A percentile compares a stretch with the other conserved stretches of the same genome.
Conservation (phyloP, 768 basidiomycete genomes). For the Scleroderma bovista region DNA sequence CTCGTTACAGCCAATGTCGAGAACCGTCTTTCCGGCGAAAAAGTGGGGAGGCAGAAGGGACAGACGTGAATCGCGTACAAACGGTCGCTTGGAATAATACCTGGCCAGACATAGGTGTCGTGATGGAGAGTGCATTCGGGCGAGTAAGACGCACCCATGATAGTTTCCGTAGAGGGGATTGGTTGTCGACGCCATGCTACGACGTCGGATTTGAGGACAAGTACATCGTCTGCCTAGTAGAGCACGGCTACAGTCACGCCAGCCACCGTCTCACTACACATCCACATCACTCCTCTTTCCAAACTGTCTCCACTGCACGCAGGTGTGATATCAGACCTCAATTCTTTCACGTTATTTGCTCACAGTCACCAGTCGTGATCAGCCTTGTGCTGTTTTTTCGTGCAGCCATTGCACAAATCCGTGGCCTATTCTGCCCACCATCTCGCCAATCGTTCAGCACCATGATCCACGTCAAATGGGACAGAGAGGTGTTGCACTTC, state of each 20-base stretch:
- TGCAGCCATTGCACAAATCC: conserved; percentile 17
- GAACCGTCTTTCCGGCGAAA: conserved; percentile 52
- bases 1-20: conserved; percentile 87
- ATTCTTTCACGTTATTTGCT: not conserved
- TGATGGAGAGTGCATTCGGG: not conserved
- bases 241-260: not conserved
- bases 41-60: conserved; percentile 49
- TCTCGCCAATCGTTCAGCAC: conserved; percentile 14
- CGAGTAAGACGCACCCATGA: conserved; percentile 44
- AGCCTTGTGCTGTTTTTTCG: conserved; percentile 31
- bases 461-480: conserved; percentile 47
- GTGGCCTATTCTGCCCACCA: conserved; percentile 2
- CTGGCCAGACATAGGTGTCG: conserved; percentile 27
- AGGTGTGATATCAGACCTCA: conserved; percentile 10
- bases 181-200: conserved; percentile 7
- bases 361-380: conserved; percentile 21
- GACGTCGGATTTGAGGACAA: too few species aligned
- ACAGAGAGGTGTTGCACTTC: conserved; percentile 44
- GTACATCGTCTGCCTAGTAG: too few species aligned
- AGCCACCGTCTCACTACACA: not conserved
- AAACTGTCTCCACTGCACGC: conserved; percentile 26
- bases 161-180: conserved; percentile 66
- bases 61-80: conserved; percentile 57
- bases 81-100: conserved; percentile 74
- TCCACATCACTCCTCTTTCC: conserved; percentile 2